Conservation (phyloP, 2,329 filamentous ascomycete species). For the Curvularia verruculosa region DNA sequence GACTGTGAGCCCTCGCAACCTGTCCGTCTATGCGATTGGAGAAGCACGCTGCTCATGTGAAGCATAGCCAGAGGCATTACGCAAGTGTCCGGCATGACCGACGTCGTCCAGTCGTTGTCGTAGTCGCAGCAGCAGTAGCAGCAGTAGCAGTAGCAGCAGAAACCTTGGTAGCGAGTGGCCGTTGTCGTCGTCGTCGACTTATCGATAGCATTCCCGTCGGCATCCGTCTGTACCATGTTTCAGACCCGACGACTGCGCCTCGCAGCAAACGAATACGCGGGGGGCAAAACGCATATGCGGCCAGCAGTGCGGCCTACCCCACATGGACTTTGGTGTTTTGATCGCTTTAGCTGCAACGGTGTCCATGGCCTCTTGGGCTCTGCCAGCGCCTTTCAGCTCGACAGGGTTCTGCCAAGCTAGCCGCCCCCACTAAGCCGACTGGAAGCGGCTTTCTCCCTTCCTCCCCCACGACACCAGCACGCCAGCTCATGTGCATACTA, state of each 20-base stretch:
- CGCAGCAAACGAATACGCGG: slow-evolving; percentile 31
- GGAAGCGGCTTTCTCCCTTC: slow-evolving; percentile 20
- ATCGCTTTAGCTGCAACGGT: slow-evolving; percentile 10
- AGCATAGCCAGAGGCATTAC: slow-evolving; percentile 31
- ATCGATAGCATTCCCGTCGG: slow-evolving; percentile 41
- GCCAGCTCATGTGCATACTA: too few relatives aligned
- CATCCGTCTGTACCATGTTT: slow-evolving; percentile 32
- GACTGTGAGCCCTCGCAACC: slow-evolving; percentile 25
- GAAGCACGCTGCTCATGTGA: slow-evolving; percentile 28
- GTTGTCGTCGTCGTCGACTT: slow-evolving; percentile 23
- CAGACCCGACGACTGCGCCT: slow-evolving; percentile 42
- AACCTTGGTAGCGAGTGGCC: too few relatives aligned
- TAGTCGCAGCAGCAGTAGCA: not conserved
- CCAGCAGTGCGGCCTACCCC: slow-evolving; percentile 40
- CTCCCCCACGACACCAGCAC: slow-evolving; percentile 4
- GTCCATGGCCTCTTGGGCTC: slow-evolving; percentile 33
- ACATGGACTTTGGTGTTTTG: slow-evolving; percentile 19
- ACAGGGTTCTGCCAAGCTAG: slow-evolving; percentile 27
- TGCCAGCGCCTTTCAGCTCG: slow-evolving; percentile 39
- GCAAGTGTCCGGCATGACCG: slow-evolving; percentile 30
- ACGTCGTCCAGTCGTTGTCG: slow-evolving; percentile 26
- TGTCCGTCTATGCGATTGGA: slow-evolving; percentile 34
- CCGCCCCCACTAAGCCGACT: slow-evolving; percentile 29
- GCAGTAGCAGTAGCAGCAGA: not conserved
- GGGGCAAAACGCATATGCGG: slow-evolving; percentile 25